Evolutionary conservation across 2,329 filamentous ascomycete genomes (phyloP), one percentile per base, ranked within the genome.

Genomic region (Beauveria sp.): DNA sequence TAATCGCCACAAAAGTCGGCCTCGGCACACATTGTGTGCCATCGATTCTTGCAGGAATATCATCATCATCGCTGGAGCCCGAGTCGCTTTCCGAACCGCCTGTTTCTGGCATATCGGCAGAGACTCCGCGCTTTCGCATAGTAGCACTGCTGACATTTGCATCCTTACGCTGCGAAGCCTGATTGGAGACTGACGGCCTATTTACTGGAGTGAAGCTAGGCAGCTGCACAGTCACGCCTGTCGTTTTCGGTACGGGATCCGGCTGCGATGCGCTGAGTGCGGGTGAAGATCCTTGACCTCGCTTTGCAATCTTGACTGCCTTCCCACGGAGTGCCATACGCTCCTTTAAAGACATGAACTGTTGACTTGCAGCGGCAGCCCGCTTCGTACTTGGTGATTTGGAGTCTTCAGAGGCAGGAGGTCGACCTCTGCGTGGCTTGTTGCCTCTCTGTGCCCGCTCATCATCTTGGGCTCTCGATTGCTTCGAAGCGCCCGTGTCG

Each of bases 301-400:
- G 72, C 60, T 71, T 70, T 24, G 74, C 72, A 50, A 84, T 84
- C 70, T 77, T 82, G 64, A 85, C 77, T 57, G 76, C 79, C 68
- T 77, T 84, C 12, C 82, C 82, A 56, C 72, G 76, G 2, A 82
- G 71, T 40, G 77, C 80, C 76, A 84, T 79, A n/a, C 81, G 77
- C 65, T 85, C 82, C 43, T 78, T 77, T 78, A 85, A 79, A 6
- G 83, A 84, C 73, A 85, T 73, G 53, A 80, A 76, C 12, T 73
- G 70, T 12, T 67, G 67, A 51, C 67, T 65, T 34, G 61, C 63
- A 18, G 68, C 60, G 14, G 61, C 59, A 7, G 62, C 58, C 34
- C 59, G 14, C 22, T 47, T 52, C 9, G 20, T 22, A 47, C 22
- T 5, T 34, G 9, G 8, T 50, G 43, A 22, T 12, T 37, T 28